These are phyloP conservation scores for Fraxinus quadrangulata DNA, from an alignment of 257 asterid genomes.

Conservation along the genomic window DNA sequence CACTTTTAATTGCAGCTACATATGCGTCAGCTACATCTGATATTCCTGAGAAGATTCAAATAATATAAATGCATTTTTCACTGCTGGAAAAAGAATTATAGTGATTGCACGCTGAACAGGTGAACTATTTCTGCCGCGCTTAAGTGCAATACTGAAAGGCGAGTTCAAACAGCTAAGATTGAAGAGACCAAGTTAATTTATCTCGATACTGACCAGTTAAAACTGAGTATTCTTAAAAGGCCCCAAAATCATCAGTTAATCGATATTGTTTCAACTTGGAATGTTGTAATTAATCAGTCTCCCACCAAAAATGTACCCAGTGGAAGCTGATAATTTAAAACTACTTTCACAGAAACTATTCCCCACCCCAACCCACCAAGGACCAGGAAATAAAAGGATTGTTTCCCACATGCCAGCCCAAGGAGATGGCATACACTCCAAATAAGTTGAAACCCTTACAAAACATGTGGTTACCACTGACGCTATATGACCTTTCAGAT, in stretches of 20 bases:
- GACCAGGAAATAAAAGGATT: neutral
- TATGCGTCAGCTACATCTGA: conserved; percentile 89
- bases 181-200: neutral
- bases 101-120: neutral
- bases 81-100: neutral
- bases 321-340: neutral
- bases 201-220: too few species aligned
- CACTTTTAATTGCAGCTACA: conserved; percentile 62
- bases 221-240: too few species aligned
- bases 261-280: too few species aligned
- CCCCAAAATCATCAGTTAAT: too few species aligned
- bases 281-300: too few species aligned
- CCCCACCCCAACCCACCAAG: neutral
- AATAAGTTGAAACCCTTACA: neutral
- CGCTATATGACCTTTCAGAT: neutral
- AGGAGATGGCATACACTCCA: neutral
- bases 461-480: neutral
- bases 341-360: neutral
- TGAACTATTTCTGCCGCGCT: neutral
- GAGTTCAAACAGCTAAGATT: neutral
- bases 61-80: neutral
- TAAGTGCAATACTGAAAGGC: neutral
- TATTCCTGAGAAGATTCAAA: conserved; percentile 55
- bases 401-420: neutral
- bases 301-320: neutral